Evolutionary conservation across 164 flowering plant species (phyloP), one percentile per base, ranked within the genome.

Genomic region (Houttuynia cordata): DNA sequence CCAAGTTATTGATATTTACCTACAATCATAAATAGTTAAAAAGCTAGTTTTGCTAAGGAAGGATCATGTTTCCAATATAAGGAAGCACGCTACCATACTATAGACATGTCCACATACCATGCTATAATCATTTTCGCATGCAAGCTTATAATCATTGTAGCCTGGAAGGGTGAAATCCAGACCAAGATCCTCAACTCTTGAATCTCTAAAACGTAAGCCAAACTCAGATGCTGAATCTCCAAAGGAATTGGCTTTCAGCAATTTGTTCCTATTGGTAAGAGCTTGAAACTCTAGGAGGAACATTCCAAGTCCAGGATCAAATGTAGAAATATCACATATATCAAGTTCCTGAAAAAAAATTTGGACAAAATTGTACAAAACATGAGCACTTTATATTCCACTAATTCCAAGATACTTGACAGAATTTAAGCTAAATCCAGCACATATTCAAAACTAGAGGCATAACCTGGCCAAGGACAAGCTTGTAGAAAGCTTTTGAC

Each of bases 161-260:
- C 99, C 99, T 62, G 97, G 99, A 68, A 94, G 83, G 50, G 88
- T 74, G 75, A 91, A 94, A 70, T 91, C 91, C 64, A 94, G 87
- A 69, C 74, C 83, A 54, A 94, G 89, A 67, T 94, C 97, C 77
- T 88, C 97, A 68, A 94, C 81, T 61, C 58, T 79, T 24, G 86
- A 71, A 74, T 67, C 57, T 60, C 78, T 70, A 61, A 82, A 81
- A 69, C 74, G 42, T 34, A 69, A 59, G 24, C 71, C 81, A 56
- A 63, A 30, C 23, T 62, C 62, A 21, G 7, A 40, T 23, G 68
- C 21, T 18, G 75, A 58, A 22, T 45, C 52, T 37, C 68, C 73
- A 49, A 57, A 68, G 53, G 42, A 40, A 21, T 22, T 23, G 45
- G 75, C 68, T 18, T 72, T 75, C 68, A 72, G 50, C 30, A 50